Conservation (phyloP, 768 basidiomycete species). For the Dioszegia hungarica region DNA sequence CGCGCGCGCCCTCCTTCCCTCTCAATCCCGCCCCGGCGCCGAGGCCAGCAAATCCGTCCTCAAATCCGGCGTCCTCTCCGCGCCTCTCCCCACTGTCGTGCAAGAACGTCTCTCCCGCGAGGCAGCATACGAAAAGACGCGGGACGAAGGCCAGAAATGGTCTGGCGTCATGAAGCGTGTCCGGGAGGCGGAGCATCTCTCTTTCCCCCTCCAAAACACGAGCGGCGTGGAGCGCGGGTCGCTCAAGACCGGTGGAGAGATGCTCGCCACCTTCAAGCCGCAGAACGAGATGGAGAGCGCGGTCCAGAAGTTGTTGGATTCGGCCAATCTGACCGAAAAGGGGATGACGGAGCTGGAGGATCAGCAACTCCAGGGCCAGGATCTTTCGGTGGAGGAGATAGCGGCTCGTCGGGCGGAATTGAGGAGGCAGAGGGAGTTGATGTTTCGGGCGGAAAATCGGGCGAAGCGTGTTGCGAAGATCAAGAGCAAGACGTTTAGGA, state of each 20-base stretch:
- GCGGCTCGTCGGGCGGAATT: conserved; percentile 73
- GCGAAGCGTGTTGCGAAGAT: conserved; percentile 88
- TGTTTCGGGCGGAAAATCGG: conserved; percentile 87
- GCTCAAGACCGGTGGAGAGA: conserved; percentile 38
- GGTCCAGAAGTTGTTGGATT: conserved; percentile 71
- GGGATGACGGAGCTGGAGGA: conserved; percentile 75
- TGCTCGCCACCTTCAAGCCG: conserved; percentile 65
- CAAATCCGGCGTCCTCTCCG: conserved; percentile 63
- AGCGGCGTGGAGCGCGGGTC: conserved; percentile 34
- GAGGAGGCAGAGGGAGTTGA: conserved; percentile 81
- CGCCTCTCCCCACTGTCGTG: conserved; percentile 76
- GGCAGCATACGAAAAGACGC: conserved; percentile 91
- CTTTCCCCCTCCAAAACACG: conserved; percentile 43
- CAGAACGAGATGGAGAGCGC: conserved; percentile 78
- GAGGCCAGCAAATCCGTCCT: conserved; percentile 58
- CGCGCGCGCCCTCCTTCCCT: conserved; percentile 60
- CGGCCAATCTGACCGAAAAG: conserved; percentile 75
- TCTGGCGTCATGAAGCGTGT: conserved; percentile 84
- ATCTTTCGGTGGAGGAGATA: conserved; percentile 80
- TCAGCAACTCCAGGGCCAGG: conserved; percentile 64
- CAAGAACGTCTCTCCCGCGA: conserved; percentile 88
- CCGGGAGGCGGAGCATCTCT: conserved; percentile 61
- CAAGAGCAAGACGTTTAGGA: conserved; percentile 88
- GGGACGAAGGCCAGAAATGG: conserved; percentile 91
- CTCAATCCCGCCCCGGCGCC: conserved; percentile 49